A percentile compares a stretch with the other conserved stretches of the same genome.
Evolutionary conservation across 495 filamentous ascomycete genomes (phyloP).

Genomic region (Parathielavia appendiculata): DNA sequence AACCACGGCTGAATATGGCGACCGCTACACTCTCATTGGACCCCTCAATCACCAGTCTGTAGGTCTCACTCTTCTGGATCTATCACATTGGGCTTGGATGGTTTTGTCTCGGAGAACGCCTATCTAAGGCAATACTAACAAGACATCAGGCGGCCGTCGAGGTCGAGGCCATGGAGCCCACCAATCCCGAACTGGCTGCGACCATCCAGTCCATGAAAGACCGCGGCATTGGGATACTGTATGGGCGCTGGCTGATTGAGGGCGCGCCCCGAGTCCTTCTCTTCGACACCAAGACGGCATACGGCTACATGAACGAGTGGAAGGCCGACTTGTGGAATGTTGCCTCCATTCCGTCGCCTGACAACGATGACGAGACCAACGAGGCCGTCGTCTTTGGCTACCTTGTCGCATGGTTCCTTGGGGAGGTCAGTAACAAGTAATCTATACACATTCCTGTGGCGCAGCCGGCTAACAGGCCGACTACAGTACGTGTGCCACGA

Average conservation of each 20-base stretch:
- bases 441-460: neutral
- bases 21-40: conserved; percentile 91
- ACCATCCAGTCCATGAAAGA: conserved; percentile 88
- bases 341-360: conserved; percentile 86
- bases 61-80: conserved; percentile 30
- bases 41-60: conserved; percentile 87
- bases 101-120: neutral
- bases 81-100: neutral
- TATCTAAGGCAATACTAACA: neutral
- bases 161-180: conserved; percentile 85
- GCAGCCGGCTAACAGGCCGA: conserved; percentile 11
- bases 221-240: conserved; percentile 83
- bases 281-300: conserved; percentile 91
- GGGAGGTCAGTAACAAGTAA: conserved; percentile 64
- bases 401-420: conserved; percentile 94
- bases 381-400: conserved; percentile 98
- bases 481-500: conserved; percentile 89
- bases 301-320: conserved; percentile 91
- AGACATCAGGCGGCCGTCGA: conserved; percentile 74
- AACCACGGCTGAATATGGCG: conserved; percentile 96
- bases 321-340: conserved; percentile 92
- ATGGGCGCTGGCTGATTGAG: conserved; percentile 96
- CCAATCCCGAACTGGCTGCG: conserved; percentile 68
- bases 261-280: conserved; percentile 89
- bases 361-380: conserved; percentile 90